Base-by-base conservation (phyloP, 306 rosid genomes). In the Parietaria judaica region DNA sequence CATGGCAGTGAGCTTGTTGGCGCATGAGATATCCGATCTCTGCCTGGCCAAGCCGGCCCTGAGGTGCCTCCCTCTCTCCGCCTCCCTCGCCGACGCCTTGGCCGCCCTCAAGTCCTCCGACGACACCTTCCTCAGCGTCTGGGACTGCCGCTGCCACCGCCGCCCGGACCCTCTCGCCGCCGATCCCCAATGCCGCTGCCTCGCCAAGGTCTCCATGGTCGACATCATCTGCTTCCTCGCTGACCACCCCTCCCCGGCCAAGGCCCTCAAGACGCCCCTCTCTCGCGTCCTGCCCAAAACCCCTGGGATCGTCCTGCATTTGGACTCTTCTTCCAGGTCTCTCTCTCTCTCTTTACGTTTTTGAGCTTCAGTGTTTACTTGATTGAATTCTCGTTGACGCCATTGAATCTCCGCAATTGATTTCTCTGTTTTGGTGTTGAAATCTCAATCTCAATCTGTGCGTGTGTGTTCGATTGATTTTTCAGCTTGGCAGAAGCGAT, bases 41-140 rank as follows among this genome's bases (percentile, higher is more conserved):
- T 88, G 94, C 69, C 97, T 92, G 14, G 99, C 94, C 69, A 92
- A 92, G 84, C 99, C 95, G 49, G 83, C 99, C 61, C 67, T 92
- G 83, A 88, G 76, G 87, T 76, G 84, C 15, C 81, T 92, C 6
- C 60, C 83, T 12, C 47, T 67, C 15, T 72, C 95, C n/a, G 76
- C 94, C 67, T 77, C 95, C 67, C 68, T 88, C 53, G 90, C 81
- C 10, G 88, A 88, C 61, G 97, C 95, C 60, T 72, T 88, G 71
- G 66, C 74, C 0, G 83, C 80, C 15, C 76, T 92, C 36, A 79
- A 80, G 3, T 66, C 36, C 83, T 84, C 95, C 50, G 84, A 70
- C 34, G 96, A 88, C 12, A 66, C 64, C 68, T 82, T 69, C 80
- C 52, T 94, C 71, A 86, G 97, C 61, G 90, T 94, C 11, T 94